Conservation (phyloP, 1,284 basidiomycete genomes). For the Cutaneotrichosporon sp. region DNA sequence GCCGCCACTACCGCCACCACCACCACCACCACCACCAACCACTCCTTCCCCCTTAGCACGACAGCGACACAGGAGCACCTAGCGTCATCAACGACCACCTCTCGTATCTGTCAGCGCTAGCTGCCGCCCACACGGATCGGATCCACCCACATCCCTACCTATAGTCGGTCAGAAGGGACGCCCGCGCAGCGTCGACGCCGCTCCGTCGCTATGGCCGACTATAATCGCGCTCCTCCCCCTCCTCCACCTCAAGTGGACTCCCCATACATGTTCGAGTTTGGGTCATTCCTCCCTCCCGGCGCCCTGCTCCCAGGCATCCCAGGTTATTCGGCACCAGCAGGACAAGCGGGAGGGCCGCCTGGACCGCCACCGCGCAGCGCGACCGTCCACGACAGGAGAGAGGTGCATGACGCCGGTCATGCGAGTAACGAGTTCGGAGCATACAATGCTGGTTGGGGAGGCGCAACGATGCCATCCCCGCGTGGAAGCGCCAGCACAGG, state of each 20-base stretch:
- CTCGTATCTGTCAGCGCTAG: too few relatives aligned
- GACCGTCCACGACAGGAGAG: background rate
- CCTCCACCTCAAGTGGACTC: background rate
- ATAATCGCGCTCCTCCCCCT: too few relatives aligned
- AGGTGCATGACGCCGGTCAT: background rate
- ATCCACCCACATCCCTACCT: background rate
- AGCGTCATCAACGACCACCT: too few relatives aligned
- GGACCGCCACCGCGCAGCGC: background rate
- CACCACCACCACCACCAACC: too few relatives aligned
- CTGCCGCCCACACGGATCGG: too few relatives aligned
- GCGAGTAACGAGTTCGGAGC: background rate
- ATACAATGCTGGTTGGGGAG: background rate
- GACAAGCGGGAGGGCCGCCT: background rate
- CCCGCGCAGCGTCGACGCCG: background rate
- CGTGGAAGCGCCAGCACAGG: background rate
- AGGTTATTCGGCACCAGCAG: background rate
- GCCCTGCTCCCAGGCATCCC: background rate
- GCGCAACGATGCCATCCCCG: background rate
- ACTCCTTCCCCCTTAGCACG: too few relatives aligned
- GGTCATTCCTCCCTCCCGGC: conserved; percentile 10
- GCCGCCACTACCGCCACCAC: too few relatives aligned
- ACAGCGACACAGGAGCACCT: background rate
- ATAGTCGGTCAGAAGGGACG: background rate
- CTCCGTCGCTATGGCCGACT: background rate
- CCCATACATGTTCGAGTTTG: conserved; percentile 6